These are phyloP conservation scores for Cardamine chenopodiifolia DNA, from an alignment of 345 rosid species.

Conservation along the genomic window DNA sequence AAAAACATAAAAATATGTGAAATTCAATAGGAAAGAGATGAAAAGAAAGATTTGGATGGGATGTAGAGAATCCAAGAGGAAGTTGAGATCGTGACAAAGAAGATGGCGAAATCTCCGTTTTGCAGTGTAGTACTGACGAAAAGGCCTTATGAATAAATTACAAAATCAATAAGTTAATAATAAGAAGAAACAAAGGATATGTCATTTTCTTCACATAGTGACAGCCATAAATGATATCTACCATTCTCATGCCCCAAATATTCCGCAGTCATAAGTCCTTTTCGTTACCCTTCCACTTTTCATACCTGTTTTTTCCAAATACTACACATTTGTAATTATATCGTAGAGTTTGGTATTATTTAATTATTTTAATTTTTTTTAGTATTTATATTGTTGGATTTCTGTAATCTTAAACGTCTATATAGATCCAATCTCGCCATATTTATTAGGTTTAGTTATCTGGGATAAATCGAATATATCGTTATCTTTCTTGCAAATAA, in stretches of 20 bases:
- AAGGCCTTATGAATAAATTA: constrained; percentile 16
- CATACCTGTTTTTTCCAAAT: not conserved
- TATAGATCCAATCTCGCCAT: not conserved
- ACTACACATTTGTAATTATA: constrained; percentile 6
- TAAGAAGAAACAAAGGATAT: constrained; percentile 32
- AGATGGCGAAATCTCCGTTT: constrained; percentile 44
- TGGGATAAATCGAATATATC: not conserved
- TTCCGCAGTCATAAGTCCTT: constrained; percentile 43
- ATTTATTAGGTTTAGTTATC: not conserved
- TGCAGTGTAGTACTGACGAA: constrained; percentile 30
- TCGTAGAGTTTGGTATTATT: not conserved
- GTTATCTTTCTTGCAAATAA: not conserved
- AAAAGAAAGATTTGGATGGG: constrained; percentile 30
- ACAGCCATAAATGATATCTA: constrained; percentile 28
- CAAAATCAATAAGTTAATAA: not conserved
- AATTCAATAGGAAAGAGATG: constrained; percentile 18
- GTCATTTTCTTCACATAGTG: constrained; percentile 42
- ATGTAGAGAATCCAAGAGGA: constrained; percentile 41
- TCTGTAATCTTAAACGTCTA: not conserved
- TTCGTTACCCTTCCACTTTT: constrained; percentile 19
- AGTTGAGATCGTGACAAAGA: constrained; percentile 41
- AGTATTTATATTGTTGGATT: not conserved
- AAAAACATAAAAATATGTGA: not conserved
- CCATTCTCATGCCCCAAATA: constrained; percentile 39
- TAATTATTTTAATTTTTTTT: not conserved